Evolutionary conservation across 495 filamentous ascomycete species (phyloP), one percentile per base, ranked within the genome.

Genomic region (Trypethelium eluteriae): DNA sequence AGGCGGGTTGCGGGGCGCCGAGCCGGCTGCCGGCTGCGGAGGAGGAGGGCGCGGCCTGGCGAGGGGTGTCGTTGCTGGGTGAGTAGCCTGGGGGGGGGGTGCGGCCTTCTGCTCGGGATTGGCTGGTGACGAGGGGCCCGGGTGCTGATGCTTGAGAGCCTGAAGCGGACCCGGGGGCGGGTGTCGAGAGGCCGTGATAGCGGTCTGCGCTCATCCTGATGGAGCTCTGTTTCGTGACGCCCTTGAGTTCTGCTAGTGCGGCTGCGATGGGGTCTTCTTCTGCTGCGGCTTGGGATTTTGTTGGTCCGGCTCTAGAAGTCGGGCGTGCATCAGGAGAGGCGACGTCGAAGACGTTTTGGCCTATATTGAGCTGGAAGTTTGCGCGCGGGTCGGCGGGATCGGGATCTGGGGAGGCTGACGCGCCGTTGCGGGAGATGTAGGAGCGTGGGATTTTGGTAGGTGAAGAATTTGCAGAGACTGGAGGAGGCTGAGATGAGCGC

Each of bases 341-440:
- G 7, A 99, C 93, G 71, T 96, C 88, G 77, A 99, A 98, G 35
- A 98, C 92, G 70, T 98, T 99, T 72, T 91, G 88, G 7, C 95
- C 95, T 18, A 99, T 85, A 74, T 96, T 96, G n/a, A 99, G 82
- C 59, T 96, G 93, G 73, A 97, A 87, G 76, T 89, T 96, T 57
- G 95, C 90, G 46, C 93, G 85, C 41, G 95, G 93, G 74, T 96
- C 93, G 38, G 93, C 92, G 2, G 92, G 94, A 62, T 99, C 95
- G 2, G 92, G 91, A 72, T 88, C 88, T n/a, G 78, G 77, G 62
- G 80, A 81, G n/a, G 70, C 62, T n/a, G 68, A 70, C 2, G 70
- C 69, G 62, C 65, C 61, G 32, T 67, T 57, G 36, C 69, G 59
- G 66, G 62, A 41, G n/a, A 65, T 69, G 36, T 67, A 75, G 41